phyloP scores from a whole-genome alignment of 306 rosid genomes.

The Medicago truncatula region DNA sequence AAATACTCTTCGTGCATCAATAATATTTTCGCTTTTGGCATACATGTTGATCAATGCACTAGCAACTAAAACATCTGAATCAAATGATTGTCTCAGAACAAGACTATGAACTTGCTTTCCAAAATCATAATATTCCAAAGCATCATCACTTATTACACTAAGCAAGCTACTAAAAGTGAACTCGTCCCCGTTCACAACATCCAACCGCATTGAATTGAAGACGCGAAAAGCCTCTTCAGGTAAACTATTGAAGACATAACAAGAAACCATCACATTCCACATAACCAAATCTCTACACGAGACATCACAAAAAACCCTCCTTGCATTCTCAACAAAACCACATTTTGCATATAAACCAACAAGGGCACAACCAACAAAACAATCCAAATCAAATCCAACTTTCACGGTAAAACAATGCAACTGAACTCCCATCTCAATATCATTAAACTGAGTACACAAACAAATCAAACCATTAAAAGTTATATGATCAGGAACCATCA shows the following conservation, averaged over 20 bases:
- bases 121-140: conserved; percentile 44
- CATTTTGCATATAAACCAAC: conserved; percentile 66
- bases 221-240: conserved; percentile 49
- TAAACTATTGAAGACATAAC: conserved; percentile 58
- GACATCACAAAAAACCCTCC: conserved; percentile 53
- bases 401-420: conserved; percentile 69
- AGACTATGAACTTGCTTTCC: conserved; percentile 65
- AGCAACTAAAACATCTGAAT: conserved; percentile 71
- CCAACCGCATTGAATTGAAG: conserved; percentile 58
- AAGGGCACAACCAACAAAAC: conserved; percentile 66
- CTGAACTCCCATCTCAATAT: conserved; percentile 57
- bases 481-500: conserved; percentile 58
- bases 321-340: conserved; percentile 64
- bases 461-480: conserved; percentile 66
- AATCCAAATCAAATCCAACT: conserved; percentile 60
- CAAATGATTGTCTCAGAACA: conserved; percentile 54
- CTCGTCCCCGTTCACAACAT: conserved; percentile 60
- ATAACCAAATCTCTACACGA: conserved; percentile 60
- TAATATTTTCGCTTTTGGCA: conserved; percentile 52
- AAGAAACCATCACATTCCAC: conserved; percentile 86
- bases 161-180: conserved; percentile 72
- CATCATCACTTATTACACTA: conserved; percentile 45
- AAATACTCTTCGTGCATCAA: conserved; percentile 56
- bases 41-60: conserved; percentile 71
- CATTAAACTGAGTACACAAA: conserved; percentile 53